phyloP scores from a whole-genome alignment of 192 early-diverging fungal species.

The Geranomyces michiganensis region DNA sequence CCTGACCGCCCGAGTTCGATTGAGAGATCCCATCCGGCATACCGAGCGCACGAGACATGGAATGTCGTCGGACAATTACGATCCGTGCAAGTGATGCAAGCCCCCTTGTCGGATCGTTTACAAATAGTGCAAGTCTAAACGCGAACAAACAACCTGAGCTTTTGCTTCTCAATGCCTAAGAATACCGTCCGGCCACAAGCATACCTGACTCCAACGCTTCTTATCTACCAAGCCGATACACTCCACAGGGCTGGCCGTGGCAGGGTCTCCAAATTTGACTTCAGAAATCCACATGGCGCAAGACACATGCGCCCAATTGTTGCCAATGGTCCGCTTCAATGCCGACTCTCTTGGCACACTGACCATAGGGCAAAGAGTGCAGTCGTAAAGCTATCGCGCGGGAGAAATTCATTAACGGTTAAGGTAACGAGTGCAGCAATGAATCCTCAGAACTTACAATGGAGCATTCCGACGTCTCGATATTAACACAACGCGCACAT shows the following conservation, averaged over 20 bases:
- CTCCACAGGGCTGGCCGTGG: slow-evolving; percentile 33
- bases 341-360: slow-evolving; percentile 20
- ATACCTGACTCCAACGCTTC: slow-evolving; percentile 40
- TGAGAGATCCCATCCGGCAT: slow-evolving; percentile 35
- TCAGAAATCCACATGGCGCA: slow-evolving; percentile 50
- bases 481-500: slow-evolving; percentile 38
- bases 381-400: slow-evolving; percentile 39
- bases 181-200: too few species aligned
- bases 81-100: slow-evolving; percentile 43
- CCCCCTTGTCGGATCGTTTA: slow-evolving; percentile 28
- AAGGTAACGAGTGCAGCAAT: not conserved
- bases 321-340: slow-evolving; percentile 44
- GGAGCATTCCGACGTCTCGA: slow-evolving; percentile 31
- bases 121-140: slow-evolving; percentile 40
- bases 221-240: slow-evolving; percentile 47
- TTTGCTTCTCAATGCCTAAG: too few species aligned
- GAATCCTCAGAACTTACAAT: slow-evolving; percentile 28
- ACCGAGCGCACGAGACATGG: slow-evolving; percentile 36
- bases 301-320: slow-evolving; percentile 47
- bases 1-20: slow-evolving; percentile 16
- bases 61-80: slow-evolving; percentile 29
- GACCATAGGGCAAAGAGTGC: slow-evolving; percentile 41
- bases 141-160: too few species aligned
- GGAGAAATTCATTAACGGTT: slow-evolving; percentile 9
- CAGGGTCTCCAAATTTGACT: slow-evolving; percentile 37